A percentile compares a stretch with the other conserved stretches of the same genome.
phyloP scores from a whole-genome alignment of 306 rosid genomes.

The Cucurbita ficifolia region DNA sequence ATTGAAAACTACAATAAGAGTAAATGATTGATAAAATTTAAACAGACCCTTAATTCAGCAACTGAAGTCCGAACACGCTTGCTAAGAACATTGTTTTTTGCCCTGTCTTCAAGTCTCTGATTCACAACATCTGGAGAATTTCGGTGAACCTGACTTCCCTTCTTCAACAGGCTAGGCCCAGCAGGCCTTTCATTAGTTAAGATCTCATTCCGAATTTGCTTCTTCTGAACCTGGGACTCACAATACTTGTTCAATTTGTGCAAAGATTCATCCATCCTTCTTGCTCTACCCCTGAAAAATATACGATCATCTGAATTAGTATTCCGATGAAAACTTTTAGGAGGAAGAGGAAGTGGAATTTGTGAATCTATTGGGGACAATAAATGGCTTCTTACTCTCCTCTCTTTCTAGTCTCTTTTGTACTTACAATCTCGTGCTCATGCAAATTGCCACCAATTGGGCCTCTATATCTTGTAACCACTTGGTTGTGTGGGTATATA shows the following conservation, averaged over 20 bases:
- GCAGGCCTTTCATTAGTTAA: slow-evolving; percentile 42
- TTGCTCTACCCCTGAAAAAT: slow-evolving; percentile 39
- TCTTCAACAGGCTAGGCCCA: slow-evolving; percentile 38
- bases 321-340: neutral
- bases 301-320: neutral
- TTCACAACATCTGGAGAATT: slow-evolving; percentile 34
- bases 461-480: neutral
- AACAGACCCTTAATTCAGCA: slow-evolving; percentile 53
- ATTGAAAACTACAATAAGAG: neutral
- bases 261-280: slow-evolving; percentile 51
- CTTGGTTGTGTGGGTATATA: neutral
- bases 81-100: slow-evolving; percentile 41
- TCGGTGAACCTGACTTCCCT: slow-evolving; percentile 38
- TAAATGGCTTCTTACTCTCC: neutral
- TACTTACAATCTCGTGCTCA: neutral
- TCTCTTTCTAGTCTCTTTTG: neutral
- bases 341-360: neutral
- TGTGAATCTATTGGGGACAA: neutral
- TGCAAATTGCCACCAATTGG: neutral
- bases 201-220: slow-evolving; percentile 49
- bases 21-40: neutral
- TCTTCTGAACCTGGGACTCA: slow-evolving; percentile 48
- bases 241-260: slow-evolving; percentile 49
- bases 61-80: slow-evolving; percentile 56
- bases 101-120: slow-evolving; percentile 45